These are phyloP conservation scores for Tetracentron sinense DNA, from an alignment of 164 flowering plant species.

Conservation along the genomic window DNA sequence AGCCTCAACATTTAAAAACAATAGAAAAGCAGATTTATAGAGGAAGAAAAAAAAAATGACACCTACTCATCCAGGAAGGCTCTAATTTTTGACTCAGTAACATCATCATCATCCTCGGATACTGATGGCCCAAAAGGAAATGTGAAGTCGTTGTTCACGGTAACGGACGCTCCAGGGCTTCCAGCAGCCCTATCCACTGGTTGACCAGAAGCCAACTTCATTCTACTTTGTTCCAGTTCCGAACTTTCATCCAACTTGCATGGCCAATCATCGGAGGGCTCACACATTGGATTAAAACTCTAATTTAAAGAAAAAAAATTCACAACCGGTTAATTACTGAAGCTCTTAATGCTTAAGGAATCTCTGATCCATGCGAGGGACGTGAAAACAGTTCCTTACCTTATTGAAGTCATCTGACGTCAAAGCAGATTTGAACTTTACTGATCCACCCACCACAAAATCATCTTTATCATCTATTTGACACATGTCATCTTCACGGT, in stretches of 20 bases:
- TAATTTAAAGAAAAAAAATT: slow-evolving; percentile 17
- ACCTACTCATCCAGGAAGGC: slow-evolving; percentile 77
- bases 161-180: slow-evolving; percentile 18
- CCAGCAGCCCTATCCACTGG: slow-evolving; percentile 19
- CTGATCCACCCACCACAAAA: slow-evolving; percentile 28
- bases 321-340: neutral
- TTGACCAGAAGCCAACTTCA: slow-evolving; percentile 19
- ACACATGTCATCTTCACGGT: slow-evolving; percentile 66
- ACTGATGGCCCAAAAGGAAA: slow-evolving; percentile 41
- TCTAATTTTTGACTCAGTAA: slow-evolving; percentile 65
- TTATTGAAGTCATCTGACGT: slow-evolving; percentile 41
- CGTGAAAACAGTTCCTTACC: slow-evolving; percentile 32
- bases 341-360: slow-evolving; percentile 1
- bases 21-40: too few relatives aligned
- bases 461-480: slow-evolving; percentile 53
- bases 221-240: slow-evolving; percentile 25
- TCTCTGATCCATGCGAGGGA: neutral
- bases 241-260: slow-evolving; percentile 56
- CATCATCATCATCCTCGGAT: slow-evolving; percentile 67
- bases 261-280: slow-evolving; percentile 60
- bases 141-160: slow-evolving; percentile 36
- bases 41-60: neutral
- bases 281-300: slow-evolving; percentile 70
- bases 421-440: slow-evolving; percentile 19
- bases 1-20: too few relatives aligned